Base-by-base conservation (phyloP, 1,284 basidiomycete genomes). In the Cronartium quercuum region DNA sequence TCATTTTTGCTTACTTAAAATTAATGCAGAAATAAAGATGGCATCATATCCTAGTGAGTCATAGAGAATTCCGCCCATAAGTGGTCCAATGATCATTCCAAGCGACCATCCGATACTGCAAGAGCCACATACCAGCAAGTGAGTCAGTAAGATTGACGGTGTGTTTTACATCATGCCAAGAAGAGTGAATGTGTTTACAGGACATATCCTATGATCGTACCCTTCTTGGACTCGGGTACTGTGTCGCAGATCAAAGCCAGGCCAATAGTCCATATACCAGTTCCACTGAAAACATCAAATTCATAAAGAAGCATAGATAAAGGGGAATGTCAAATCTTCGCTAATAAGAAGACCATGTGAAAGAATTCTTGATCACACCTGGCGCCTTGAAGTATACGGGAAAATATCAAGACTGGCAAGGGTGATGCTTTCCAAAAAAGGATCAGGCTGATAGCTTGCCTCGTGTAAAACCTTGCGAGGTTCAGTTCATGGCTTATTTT, bases 201-300 rank as follows among this genome's bases (percentile, higher is more conserved):
- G n/a, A 73, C 63, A 55, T 73, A 73, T 24, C 70, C 70, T 64
- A 73, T 73, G 24, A 66, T 60, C 6, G 35, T 35, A 1, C 70
- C 70, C 18, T 65, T 58, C 6, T 21, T 40, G 3, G n/a, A 37
- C 42, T 73, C 70, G 1, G 70, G 62, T 10, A 73, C 51, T 6
- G 55, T 63, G 13, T 73, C 70, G 42, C 70, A 65, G 21, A 73
- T 73, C 42, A 73, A 42, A 9, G 70, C 61, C n/a, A 73, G 21
- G 18, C 70, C 70, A 6, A 73, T 29, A 1, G 70, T 73, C 70
- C 70, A 73, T 13, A 73, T 51, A 9, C 34, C 70, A 3, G 70
- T 57, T 4, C 63, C 62, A 29, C 70, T 73, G n/a, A 37, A 6
- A 3, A 63, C 37, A 18, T 40, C 24, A 18, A 40, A 5, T n/a